Conservation (phyloP, 108 stramenopile species). For the Seminavis robusta region DNA sequence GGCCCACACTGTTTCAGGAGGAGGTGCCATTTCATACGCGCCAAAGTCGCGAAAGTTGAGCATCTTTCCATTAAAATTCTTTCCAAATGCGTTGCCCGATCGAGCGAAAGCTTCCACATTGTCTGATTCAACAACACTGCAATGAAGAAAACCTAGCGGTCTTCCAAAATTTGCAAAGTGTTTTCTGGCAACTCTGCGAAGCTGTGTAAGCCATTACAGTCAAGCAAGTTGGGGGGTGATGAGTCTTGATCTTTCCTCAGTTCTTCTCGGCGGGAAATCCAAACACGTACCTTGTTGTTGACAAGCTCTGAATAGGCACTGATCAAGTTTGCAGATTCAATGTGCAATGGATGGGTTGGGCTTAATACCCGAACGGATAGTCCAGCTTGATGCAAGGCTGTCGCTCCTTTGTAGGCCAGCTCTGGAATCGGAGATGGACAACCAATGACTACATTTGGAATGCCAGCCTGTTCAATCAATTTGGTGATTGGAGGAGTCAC, state of each 20-base stretch:
- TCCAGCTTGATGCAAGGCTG: slow-evolving; percentile 55
- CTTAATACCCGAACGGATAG: no score
- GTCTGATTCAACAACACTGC: slow-evolving; percentile 78
- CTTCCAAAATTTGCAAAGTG: slow-evolving; percentile 49
- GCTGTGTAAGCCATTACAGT: no score
- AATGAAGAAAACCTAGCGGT: slow-evolving; percentile 82
- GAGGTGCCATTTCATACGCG: slow-evolving; percentile 76
- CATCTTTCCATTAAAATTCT: slow-evolving; percentile 66
- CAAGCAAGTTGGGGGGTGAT: no score
- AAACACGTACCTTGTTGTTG: slow-evolving; percentile 35
- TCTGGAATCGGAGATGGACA: slow-evolving; percentile 67
- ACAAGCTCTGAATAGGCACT: no score
- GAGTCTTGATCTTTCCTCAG: slow-evolving; percentile 51
- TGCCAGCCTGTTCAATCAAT: slow-evolving; percentile 58
- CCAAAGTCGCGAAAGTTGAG: slow-evolving; percentile 76
- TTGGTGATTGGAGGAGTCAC: slow-evolving; percentile 68
- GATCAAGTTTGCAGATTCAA: no score
- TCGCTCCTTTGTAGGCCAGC: slow-evolving; percentile 55
- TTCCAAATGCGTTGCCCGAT: slow-evolving; percentile 84
- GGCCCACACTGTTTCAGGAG: slow-evolving; percentile 73
- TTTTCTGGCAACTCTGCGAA: slow-evolving; percentile 65
- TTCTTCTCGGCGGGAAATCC: slow-evolving; percentile 41
- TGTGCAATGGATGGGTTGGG: no score
- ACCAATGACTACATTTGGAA: slow-evolving; percentile 77
- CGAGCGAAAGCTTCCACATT: slow-evolving; percentile 80